These are phyloP conservation scores for Candida easanensis DNA, from an alignment of 805 yeast species.

Conservation along the genomic window DNA sequence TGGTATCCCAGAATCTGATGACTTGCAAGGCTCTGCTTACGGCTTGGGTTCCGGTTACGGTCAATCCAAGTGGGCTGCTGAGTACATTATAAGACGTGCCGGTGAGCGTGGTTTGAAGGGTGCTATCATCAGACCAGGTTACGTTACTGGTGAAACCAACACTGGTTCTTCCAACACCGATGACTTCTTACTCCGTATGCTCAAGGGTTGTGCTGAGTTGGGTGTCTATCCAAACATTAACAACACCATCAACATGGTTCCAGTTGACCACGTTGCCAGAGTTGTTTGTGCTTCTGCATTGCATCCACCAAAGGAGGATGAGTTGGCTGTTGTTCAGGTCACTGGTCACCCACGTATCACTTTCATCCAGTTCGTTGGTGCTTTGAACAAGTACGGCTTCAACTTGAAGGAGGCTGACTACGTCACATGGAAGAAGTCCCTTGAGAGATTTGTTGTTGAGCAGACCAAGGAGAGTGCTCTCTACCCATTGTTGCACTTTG, in stretches of 20 bases:
- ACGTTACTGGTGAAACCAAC: conserved; percentile 79
- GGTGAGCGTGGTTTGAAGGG: conserved; percentile 88
- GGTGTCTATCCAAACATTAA: conserved; percentile 82
- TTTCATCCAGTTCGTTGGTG: conserved; percentile 70
- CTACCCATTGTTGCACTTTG: conserved; percentile 92
- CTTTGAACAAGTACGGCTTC: conserved; percentile 73
- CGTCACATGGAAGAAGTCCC: conserved; percentile 69
- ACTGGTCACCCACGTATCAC: conserved; percentile 93
- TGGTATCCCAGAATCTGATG: conserved; percentile 84
- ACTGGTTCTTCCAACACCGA: conserved; percentile 95
- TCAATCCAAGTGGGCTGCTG: conserved; percentile 97
- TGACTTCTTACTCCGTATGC: conserved; percentile 90
- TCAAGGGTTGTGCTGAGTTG: conserved; percentile 90
- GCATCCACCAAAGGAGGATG: conserved; percentile 57
- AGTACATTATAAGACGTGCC: conserved; percentile 81
- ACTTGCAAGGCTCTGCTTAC: conserved; percentile 70
- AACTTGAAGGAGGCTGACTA: conserved; percentile 60
- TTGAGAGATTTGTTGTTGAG: conserved; percentile 77
- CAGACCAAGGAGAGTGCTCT: conserved; percentile 79
- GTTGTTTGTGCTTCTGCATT: conserved; percentile 82
- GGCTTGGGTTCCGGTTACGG: conserved; percentile 95
- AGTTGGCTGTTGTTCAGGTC: conserved; percentile 83
- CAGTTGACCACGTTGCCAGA: conserved; percentile 97
- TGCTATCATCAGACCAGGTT: conserved; percentile 91
- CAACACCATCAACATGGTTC: conserved; percentile 92